These are phyloP conservation scores for Phytophthora cajani DNA, from an alignment of 352 stramenopile genomes.

Conservation along the genomic window DNA sequence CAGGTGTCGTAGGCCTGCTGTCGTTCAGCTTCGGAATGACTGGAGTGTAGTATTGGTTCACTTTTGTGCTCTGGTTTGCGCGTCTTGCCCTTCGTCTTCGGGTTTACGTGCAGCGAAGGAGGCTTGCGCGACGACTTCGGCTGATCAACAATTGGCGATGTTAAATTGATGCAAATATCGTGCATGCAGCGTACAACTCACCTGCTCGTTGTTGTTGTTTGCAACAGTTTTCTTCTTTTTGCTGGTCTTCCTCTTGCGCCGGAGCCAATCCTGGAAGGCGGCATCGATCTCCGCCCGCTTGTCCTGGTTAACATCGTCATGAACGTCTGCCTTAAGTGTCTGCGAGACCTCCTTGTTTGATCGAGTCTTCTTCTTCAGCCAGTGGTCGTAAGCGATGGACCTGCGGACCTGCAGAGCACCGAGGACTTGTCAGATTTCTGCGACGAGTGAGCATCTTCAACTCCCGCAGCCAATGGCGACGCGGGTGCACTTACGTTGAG, in stretches of 20 bases:
- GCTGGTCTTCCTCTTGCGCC: constrained; percentile 41
- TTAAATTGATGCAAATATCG: not conserved
- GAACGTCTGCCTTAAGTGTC: not conserved
- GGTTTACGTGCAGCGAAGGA: constrained; percentile 62
- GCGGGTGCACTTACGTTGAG: constrained; percentile 43
- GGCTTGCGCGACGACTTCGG: constrained; percentile 39
- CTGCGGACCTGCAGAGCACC: constrained; percentile 46
- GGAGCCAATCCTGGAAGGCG: constrained; percentile 51
- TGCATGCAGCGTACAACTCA: not conserved
- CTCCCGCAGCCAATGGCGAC: not conserved
- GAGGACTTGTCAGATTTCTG: constrained; percentile 2
- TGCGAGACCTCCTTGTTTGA: not conserved
- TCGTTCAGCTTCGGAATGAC: constrained; percentile 11
- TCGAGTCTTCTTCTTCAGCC: constrained; percentile 48
- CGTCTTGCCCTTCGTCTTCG: constrained; percentile 25
- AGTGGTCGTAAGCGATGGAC: constrained; percentile 50
- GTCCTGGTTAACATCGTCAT: constrained; percentile 7
- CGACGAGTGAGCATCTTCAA: constrained; percentile 17
- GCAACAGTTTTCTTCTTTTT: constrained; percentile 25
- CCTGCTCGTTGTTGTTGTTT: not conserved
- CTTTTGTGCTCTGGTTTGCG: constrained; percentile 21
- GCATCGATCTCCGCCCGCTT: constrained; percentile 39
- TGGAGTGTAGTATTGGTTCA: not conserved
- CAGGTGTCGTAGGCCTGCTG: constrained; percentile 46
- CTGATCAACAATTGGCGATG: not conserved